Evolutionary conservation across 306 rosid genomes (phyloP).

Genomic region (Medicago lupulina): DNA sequence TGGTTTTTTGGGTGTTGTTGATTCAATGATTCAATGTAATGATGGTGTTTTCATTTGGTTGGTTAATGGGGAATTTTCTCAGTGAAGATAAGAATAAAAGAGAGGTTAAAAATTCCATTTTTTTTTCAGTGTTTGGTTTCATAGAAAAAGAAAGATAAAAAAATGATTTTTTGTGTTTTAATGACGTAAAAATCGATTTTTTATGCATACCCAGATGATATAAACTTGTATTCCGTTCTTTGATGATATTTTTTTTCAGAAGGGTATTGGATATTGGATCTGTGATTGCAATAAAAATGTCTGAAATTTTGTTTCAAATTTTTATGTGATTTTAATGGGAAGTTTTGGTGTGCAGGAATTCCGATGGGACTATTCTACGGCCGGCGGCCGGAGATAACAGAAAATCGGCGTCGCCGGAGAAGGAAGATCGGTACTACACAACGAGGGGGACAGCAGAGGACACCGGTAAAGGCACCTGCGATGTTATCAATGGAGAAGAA

Average conservation of each 20-base stretch:
- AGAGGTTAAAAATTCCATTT: not conserved
- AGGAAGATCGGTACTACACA: constrained; percentile 77
- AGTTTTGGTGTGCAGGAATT: constrained; percentile 56
- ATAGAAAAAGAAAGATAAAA: not conserved
- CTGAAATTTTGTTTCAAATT: not conserved
- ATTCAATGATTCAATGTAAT: not conserved
- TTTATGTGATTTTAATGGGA: constrained; percentile 19
- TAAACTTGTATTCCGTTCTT: not conserved
- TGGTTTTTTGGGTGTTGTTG: not conserved
- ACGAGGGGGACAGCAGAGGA: constrained; percentile 73
- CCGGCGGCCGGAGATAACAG: constrained; percentile 49
- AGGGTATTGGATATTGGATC: constrained; percentile 32
- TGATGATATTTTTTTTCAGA: not conserved
- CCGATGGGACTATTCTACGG: constrained; percentile 58
- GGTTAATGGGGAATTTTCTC: not conserved
- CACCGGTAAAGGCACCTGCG: constrained; percentile 53
- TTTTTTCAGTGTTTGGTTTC: not conserved
- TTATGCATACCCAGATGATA: constrained; percentile 28
- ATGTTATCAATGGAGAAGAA: constrained; percentile 60
- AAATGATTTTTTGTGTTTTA: not conserved
- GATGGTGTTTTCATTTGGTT: not conserved
- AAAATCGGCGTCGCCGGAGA: constrained; percentile 77
- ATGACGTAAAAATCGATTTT: not conserved
- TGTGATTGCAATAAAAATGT: not conserved
- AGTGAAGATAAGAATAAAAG: not conserved